Evolutionary conservation across 306 rosid genomes (phyloP), one percentile per base, ranked within the genome.

Genomic region (Malus orientalis): DNA sequence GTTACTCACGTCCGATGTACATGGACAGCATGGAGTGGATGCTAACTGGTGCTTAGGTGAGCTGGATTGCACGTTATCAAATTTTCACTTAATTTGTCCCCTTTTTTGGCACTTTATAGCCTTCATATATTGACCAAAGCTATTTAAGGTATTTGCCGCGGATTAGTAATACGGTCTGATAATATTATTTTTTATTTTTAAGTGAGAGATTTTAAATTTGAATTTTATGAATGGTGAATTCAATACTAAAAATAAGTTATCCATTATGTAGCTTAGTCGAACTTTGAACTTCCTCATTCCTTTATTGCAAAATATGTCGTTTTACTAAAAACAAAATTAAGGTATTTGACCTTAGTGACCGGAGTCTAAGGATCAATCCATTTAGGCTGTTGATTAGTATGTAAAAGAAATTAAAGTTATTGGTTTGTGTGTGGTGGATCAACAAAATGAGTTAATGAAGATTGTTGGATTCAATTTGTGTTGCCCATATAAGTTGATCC

Each of bases 161-260:
- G 1, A 6, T 36, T 0, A 7, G 2, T 38, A 38, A 0, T 38
- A 7, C 2, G 0, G 0, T 38, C 2, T 1, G 2, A 7, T 38
- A 1, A 38, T 38, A 38, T 38, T 38, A 0, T 0, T 38, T 1
- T 38, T 7, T 0, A 7, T 7, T 38, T 38, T 38, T 1, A 0
- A 0, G 2, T 38, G 0, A 1, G 0, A 6, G 0, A 0, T 38
- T 38, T 38, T 38, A 7, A 0, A 7, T 38, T 38, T 0, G 2
- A 38, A 38, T 38, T 38, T 38, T 0, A 0, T 7, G 10, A 0
- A 38, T 38, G 2, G 0, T 0, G 42, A 38, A 1, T 38, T 38
- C 42, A 0, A 38, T 38, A 6, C 0, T 0, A 38, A 38, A 38
- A 38, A 7, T 7, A 38, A 0, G 0, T 38, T 38, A 9, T 38